Base-by-base conservation (phyloP, 495 filamentous ascomycete species). In the Tuber melanosporum region DNA sequence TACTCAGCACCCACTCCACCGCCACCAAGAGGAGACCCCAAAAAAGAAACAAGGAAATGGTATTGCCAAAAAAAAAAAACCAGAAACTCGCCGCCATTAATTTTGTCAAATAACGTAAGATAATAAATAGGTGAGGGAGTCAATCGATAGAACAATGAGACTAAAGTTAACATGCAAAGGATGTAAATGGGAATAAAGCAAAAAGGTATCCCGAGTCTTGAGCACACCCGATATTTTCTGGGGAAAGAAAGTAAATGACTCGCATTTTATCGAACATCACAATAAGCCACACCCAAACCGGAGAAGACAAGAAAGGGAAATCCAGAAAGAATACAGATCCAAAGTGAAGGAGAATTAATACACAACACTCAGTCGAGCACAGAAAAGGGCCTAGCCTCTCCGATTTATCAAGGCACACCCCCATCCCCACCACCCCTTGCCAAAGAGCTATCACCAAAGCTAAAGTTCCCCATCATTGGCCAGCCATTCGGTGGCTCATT, bases 381-480 rank as follows among this genome's bases (percentile, higher is more conserved):
- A 66, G 14, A 12, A 15, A 36, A 66, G 32, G 57, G 26, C 22
- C 10, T 66, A 6, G 36, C 26, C 14, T 36, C 15, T 66, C 57
- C 10, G 14, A 36, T 66, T 0, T 36, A 17, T 66, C 26, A 66
- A 66, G 57, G 26, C 26, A 66, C 77, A 39, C 77, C 73, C 44
- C 77, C 79, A 62, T 80, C 78, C 79, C 78, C 77, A 52, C 77
- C 66, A 44, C 78, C 78, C 62, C 78, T 80, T 57, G 79, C 19
- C 47, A 78, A 77, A 73, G 78, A 80, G 62, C 47, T 80, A 73
- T 80, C 78, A 73, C 73, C 62, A 57, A 76, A 80, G 32, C 73
- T 71, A 76, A 79, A 80, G 41, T 69, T 70, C 72, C 78, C 78
- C n/a, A 73, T 70, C 73, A 79, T 75, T 3, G 42, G 71, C 75